These are phyloP conservation scores for Pseudogymnoascus sp. DNA, from an alignment of 2,329 filamentous ascomycete genomes.

Conservation along the genomic window DNA sequence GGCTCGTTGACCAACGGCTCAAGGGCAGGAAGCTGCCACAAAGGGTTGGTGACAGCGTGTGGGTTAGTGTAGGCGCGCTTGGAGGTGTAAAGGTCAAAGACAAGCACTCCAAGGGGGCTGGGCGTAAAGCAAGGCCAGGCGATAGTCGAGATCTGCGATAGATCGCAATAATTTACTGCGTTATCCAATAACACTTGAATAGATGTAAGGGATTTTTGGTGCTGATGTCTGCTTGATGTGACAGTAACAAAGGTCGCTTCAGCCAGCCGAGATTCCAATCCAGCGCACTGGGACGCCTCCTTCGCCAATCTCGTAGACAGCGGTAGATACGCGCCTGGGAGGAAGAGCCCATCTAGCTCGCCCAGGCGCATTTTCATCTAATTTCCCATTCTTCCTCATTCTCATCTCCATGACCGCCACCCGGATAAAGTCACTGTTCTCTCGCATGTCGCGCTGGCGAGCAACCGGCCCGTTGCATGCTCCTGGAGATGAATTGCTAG, in stretches of 20 bases:
- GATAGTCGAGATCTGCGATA: not conserved
- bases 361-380: slow-evolving; percentile 58
- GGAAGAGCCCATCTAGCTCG: slow-evolving; percentile 62
- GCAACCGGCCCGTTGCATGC: slow-evolving; percentile 34
- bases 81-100: slow-evolving; percentile 27
- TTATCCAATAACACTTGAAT: not conserved
- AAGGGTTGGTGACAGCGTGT: slow-evolving; percentile 65
- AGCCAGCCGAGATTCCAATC: slow-evolving; percentile 33
- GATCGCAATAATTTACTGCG: not conserved
- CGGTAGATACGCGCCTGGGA: slow-evolving; percentile 47
- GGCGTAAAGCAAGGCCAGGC: not conserved
- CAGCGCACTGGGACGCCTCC: slow-evolving; percentile 54
- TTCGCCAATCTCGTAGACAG: slow-evolving; percentile 47
- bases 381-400: slow-evolving; percentile 58
- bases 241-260: slow-evolving; percentile 14
- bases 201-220: not conserved
- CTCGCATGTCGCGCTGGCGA: slow-evolving; percentile 59
- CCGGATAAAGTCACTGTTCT: slow-evolving; percentile 63
- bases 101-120: not conserved
- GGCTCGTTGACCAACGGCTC: slow-evolving; percentile 74
- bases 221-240: not conserved
- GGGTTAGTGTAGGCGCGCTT: slow-evolving; percentile 54
- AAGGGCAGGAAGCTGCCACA: slow-evolving; percentile 69
- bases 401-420: slow-evolving; percentile 66
- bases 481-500: slow-evolving; percentile 19